phyloP scores from a whole-genome alignment of 2,329 filamentous ascomycete species.

The Phialophora tarda region DNA sequence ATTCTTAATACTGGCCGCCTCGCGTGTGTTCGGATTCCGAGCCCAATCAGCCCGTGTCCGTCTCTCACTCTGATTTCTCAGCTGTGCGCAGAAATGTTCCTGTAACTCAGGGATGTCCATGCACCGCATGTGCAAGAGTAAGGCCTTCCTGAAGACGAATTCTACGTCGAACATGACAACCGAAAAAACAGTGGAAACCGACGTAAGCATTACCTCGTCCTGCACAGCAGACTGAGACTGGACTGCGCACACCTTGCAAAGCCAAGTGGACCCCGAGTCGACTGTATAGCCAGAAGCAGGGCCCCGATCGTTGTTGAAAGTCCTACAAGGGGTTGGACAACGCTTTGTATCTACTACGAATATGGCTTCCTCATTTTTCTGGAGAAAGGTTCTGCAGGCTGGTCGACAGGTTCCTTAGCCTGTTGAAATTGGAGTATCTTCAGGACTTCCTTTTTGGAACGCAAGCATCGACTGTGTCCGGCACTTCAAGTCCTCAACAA shows the following conservation, averaged over 20 bases:
- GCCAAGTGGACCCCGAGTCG: not conserved
- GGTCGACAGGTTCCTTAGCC: not conserved
- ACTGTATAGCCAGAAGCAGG: not conserved
- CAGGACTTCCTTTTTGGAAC: not conserved
- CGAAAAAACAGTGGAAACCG: not conserved
- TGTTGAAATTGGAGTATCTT: not conserved
- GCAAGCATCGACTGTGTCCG: not conserved
- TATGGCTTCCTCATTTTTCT: not conserved
- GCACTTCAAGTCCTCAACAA: not conserved
- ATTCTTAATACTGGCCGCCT: constrained; percentile 11
- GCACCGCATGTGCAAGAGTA: not conserved
- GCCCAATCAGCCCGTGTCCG: not conserved
- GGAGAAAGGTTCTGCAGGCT: not conserved
- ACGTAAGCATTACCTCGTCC: not conserved
- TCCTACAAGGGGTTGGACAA: not conserved
- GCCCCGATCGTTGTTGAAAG: not conserved
- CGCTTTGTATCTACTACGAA: not conserved
- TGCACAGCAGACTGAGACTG: not conserved
- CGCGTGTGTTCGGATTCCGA: constrained; percentile 16
- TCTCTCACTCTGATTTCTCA: not conserved
- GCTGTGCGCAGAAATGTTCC: not conserved
- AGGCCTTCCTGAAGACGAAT: not conserved
- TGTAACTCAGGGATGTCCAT: not conserved
- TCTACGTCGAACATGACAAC: not conserved
- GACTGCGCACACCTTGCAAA: not conserved